Evolutionary conservation across 176 grass and related monocot species (phyloP), one percentile per base, ranked within the genome.

Genomic region (Oryza officinalis): DNA sequence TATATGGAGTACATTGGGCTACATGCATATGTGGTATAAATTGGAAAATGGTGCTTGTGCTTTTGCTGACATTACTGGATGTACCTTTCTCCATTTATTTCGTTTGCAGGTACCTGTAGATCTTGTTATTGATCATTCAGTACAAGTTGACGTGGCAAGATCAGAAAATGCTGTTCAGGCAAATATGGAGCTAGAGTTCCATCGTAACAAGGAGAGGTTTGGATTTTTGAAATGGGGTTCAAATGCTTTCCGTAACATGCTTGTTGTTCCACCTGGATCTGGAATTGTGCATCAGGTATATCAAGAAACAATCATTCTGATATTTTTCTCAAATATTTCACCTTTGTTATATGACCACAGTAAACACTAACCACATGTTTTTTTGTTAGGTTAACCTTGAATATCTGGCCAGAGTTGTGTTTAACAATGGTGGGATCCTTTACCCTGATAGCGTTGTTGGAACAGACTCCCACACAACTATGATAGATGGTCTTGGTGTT

Each of bases 241-340:
- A 4, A 91, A 76, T 80, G 95, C 92, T 84, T 97, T 97, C 83
- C 84, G 70, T n/a, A 97, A 97, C 85, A 97, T 97, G 95, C 95
- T 97, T 91, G 92, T 97, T 86, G 92, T 97, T 72, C 95, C 95
- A 88, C 95, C 95, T 69, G 95, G 95, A 88, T 97, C 95, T 81
- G 95, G 95, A 75, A 97, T 97, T 88, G 95, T 97, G 26, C 95
- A 97, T 76, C 95, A 97, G 92, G 95, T 97, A 93, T 66, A 27
- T 67, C 69, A 25, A 82, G 31, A 52, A 77, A 17, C 20, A 2
- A 22, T 40, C 20, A 28, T 87, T 80, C 70, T 43, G 43, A 44
- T 66, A 65, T 31, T 11, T 12, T 60, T 65, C n/a, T 83, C 8
- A 37, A 63, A 60, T 71, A n/a, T 69, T 83, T 11, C 20, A 81